Evolutionary conservation across 202 grass and related monocot species (phyloP).

Genomic region (Thinopyrum obtusiflorum): DNA sequence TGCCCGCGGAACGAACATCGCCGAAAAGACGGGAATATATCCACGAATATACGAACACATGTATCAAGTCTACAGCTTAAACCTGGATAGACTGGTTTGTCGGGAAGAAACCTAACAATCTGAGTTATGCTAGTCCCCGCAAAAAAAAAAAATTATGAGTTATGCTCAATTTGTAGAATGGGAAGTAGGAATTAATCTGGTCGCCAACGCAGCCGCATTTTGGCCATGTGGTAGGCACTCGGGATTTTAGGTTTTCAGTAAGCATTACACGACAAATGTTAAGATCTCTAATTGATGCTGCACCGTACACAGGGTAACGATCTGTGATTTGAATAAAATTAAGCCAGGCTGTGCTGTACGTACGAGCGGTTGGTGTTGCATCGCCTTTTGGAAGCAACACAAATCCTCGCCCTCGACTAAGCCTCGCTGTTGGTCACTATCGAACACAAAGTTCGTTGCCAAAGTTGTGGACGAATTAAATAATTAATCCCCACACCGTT

Average conservation of each 20-base stretch:
- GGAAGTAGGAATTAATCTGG: neutral
- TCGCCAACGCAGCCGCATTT: neutral
- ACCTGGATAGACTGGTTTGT: too few species aligned
- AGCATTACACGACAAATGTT: neutral
- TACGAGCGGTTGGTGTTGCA: neutral
- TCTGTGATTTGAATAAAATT: conserved; percentile 4
- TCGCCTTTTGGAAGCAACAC: conserved; percentile 40
- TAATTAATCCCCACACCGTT: neutral
- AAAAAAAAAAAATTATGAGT: too few species aligned
- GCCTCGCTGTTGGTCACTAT: conserved; percentile 7
- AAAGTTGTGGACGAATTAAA: neutral
- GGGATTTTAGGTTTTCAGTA: neutral
- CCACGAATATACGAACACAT: too few species aligned
- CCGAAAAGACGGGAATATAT: too few species aligned
- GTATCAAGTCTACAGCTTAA: too few species aligned
- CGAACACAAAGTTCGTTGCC: conserved; percentile 2
- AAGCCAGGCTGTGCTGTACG: neutral
- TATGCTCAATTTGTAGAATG: too few species aligned
- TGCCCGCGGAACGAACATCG: too few species aligned
- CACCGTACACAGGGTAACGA: conserved; percentile 1
- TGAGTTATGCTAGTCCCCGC: too few species aligned
- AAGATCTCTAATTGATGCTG: conserved; percentile 20
- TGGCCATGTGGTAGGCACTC: conserved; percentile 25
- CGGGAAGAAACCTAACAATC: too few species aligned
- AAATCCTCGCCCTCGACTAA: neutral